Base-by-base conservation (phyloP, 345 rosid species). In the Moricandia moricandioides region DNA sequence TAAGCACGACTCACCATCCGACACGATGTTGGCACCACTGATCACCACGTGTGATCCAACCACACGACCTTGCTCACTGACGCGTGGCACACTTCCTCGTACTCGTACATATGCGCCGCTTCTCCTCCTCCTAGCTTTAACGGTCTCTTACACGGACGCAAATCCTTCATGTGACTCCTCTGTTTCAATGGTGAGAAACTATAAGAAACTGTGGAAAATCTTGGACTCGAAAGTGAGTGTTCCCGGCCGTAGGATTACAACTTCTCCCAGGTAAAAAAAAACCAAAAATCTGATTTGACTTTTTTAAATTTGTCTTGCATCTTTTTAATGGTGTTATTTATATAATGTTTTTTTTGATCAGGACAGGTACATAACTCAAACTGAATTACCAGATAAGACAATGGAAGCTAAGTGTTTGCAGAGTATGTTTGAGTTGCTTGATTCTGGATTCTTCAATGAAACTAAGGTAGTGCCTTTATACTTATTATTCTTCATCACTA, bases 361-460 rank as follows among this genome's bases (percentile, higher is more conserved):
- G 91, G 90, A 80, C 83, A 80, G 82, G 21, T 21, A 68, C 75
- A 64, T 52, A 4, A 76, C 70, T 66, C 70, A 57, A n/a, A 7
- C 56, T 58, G 78, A 67, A 56, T 65, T 80, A 75, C 75, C 79
- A 13, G 68, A 74, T 58, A 82, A 72, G 45, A 45, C 66, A 31
- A 62, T 39, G 40, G 83, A 85, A 45, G 88, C 82, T 72, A 82
- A 80, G 40, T 61, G 58, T 59, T 75, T 87, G 7, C 76, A 72
- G 77, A 13, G 64, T 12, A 80, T 77, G 33, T 85, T 91, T 69
- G 63, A 82, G 74, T 68, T 91, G 67, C 63, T 89, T 49, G 94
- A 88, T 78, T 84, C 89, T 9, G 76, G 71, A 40, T 87, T 89
- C 91, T 89, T 93, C 77, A 80, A 74, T 51, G 94, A 91, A 30